phyloP scores from a whole-genome alignment of 495 filamentous ascomycete genomes.

The Cetradonia linearis region DNA sequence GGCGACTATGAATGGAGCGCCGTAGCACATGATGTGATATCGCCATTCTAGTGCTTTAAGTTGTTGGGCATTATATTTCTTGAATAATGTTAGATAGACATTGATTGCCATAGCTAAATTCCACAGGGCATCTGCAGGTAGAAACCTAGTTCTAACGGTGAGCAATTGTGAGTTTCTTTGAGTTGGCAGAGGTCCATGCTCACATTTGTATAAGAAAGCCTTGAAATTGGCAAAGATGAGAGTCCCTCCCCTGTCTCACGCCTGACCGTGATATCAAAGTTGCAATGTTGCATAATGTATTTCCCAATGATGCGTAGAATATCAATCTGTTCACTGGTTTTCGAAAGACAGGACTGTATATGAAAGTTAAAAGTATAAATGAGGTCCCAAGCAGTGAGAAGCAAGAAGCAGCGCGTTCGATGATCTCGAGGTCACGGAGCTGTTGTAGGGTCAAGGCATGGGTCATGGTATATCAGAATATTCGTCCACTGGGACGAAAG shows the following conservation, averaged over 20 bases:
- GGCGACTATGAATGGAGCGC: conserved; percentile 60
- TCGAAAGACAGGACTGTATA: conserved; percentile 49
- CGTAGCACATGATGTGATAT: conserved; percentile 65
- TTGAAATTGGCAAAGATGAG: conserved; percentile 62
- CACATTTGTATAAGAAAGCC: conserved; percentile 69
- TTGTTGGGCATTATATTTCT: conserved; percentile 56
- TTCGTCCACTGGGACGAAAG: background rate
- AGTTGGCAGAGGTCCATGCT: conserved; percentile 12
- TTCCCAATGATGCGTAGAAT: conserved; percentile 72
- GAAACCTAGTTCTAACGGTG: conserved; percentile 44
- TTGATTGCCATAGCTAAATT: conserved; percentile 81
- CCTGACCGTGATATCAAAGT: conserved; percentile 61
- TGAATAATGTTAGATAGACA: conserved; percentile 77
- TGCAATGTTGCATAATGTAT: conserved; percentile 65
- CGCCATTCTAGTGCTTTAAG: conserved; percentile 63
- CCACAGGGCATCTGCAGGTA: conserved; percentile 71
- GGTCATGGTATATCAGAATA: background rate
- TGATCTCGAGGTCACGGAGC: conserved; percentile 40
- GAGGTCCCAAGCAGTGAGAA: conserved; percentile 62
- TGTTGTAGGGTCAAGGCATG: conserved; percentile 11
- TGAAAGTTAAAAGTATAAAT: conserved; percentile 66
- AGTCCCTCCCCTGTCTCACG: conserved; percentile 34
- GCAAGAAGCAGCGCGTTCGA: conserved; percentile 59
- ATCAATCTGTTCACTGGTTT: conserved; percentile 81
- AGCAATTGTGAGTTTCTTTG: background rate